Conservation (phyloP, 2,329 filamentous ascomycete species). For the Claviceps pazoutovae region DNA sequence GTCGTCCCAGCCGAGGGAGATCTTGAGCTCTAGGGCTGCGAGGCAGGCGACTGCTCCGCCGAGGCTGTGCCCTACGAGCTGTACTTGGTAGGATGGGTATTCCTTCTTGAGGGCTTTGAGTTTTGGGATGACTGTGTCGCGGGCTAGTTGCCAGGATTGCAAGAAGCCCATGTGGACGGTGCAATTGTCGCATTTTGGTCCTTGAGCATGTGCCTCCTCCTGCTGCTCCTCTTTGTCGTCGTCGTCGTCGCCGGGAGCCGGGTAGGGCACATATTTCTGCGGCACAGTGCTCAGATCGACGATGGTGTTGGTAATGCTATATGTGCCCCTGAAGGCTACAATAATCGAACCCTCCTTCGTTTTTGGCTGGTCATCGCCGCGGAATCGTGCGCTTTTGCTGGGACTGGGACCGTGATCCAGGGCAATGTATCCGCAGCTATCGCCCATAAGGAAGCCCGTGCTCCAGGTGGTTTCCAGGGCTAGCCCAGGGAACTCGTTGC, state of each 20-base stretch:
- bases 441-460: conserved; percentile 71
- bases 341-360: conserved; percentile 40
- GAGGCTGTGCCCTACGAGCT: conserved; percentile 79
- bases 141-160: conserved; percentile 66
- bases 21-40: conserved; percentile 66
- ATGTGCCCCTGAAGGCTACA: conserved; percentile 85
- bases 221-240: conserved; percentile 19
- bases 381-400: conserved; percentile 9
- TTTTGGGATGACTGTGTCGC: conserved; percentile 52
- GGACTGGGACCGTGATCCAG: conserved; percentile 47
- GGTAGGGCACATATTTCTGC: conserved; percentile 84
- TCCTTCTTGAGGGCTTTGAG: conserved; percentile 43
- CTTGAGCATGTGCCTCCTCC: neutral
- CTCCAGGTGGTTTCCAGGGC: conserved; percentile 79
- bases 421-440: conserved; percentile 88
- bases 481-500: conserved; percentile 67
- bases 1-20: conserved; percentile 59
- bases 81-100: conserved; percentile 59
- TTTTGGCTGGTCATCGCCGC: conserved; percentile 5
- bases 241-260: conserved; percentile 34
- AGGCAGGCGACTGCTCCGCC: conserved; percentile 85
- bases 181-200: conserved; percentile 62
- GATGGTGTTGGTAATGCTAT: conserved; percentile 84
- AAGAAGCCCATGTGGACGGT: conserved; percentile 89
- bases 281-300: conserved; percentile 79